These are phyloP conservation scores for Gynochthodes officinalis DNA, from an alignment of 257 asterid genomes.

Conservation along the genomic window DNA sequence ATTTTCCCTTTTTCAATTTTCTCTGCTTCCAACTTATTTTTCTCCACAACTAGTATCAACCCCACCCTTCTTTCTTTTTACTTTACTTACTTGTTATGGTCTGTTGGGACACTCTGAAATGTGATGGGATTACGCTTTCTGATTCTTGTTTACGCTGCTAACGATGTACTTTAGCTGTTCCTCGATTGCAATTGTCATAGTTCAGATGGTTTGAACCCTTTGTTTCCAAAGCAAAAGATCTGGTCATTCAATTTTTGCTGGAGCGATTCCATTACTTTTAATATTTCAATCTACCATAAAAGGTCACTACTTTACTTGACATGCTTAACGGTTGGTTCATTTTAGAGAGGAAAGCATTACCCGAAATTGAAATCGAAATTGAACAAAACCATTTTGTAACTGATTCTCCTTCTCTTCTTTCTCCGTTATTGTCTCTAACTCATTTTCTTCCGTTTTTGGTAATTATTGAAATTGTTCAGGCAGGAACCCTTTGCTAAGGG, in stretches of 20 bases:
- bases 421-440: not conserved
- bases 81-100: too few relatives aligned
- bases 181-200: not conserved
- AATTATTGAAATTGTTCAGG: not conserved
- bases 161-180: not conserved
- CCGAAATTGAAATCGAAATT: too few relatives aligned
- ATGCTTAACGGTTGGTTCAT: too few relatives aligned
- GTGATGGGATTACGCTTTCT: too few relatives aligned
- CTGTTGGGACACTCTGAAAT: too few relatives aligned
- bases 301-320: not conserved
- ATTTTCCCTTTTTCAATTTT: too few relatives aligned
- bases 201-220: not conserved
- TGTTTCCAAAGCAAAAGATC: not conserved
- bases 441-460: not conserved
- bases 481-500: conserved; percentile 5
- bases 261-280: not conserved
- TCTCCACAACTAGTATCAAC: too few relatives aligned
- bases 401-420: not conserved
- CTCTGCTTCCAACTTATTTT: too few relatives aligned
- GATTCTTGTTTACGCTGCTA: not conserved
- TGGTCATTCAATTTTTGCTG: not conserved
- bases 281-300: too few relatives aligned
- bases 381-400: not conserved
- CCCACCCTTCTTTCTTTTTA: too few relatives aligned
- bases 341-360: too few relatives aligned